Evolutionary conservation across 1,139 yeast genomes (phyloP).

Genomic region (Suhomyces coccinellae): DNA sequence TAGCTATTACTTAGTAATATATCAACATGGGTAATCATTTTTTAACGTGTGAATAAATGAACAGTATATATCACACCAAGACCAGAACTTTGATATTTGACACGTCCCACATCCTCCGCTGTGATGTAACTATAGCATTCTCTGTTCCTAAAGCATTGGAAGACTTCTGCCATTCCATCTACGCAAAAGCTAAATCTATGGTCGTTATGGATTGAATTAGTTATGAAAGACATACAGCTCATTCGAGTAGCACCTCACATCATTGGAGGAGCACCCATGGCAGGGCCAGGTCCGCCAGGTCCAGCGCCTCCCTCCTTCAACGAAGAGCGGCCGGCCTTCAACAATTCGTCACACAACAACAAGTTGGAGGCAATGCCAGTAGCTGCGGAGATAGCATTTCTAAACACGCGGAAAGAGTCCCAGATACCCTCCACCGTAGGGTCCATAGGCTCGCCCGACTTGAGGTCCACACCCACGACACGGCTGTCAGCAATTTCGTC

Average conservation of each 20-base stretch:
- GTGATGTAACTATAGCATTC: no score
- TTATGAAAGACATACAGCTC: neutral
- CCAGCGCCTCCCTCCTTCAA: conserved; percentile 56
- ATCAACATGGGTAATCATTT: no score
- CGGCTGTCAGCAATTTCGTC: conserved; percentile 85
- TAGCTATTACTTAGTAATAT: no score
- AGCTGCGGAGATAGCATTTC: conserved; percentile 91
- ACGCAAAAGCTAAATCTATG: neutral
- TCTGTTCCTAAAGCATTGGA: no score
- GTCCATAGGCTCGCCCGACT: conserved; percentile 94
- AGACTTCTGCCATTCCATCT: no score
- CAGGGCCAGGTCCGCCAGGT: conserved; percentile 15
- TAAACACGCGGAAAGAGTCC: conserved; percentile 91
- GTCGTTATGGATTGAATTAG: conserved; percentile 1
- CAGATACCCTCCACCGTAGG: conserved; percentile 93
- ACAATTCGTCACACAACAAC: conserved; percentile 89
- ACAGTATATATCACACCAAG: no score
- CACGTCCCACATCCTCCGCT: no score
- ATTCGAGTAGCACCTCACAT: conserved; percentile 10
- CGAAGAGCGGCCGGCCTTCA: conserved; percentile 94
- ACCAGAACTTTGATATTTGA: no score
- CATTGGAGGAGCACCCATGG: conserved; percentile 20
- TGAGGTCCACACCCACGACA: conserved; percentile 86
- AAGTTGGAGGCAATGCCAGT: conserved; percentile 93
- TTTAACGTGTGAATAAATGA: no score